These are phyloP conservation scores for Eucalyptus paniculata DNA, from an alignment of 345 rosid species.

Conservation along the genomic window DNA sequence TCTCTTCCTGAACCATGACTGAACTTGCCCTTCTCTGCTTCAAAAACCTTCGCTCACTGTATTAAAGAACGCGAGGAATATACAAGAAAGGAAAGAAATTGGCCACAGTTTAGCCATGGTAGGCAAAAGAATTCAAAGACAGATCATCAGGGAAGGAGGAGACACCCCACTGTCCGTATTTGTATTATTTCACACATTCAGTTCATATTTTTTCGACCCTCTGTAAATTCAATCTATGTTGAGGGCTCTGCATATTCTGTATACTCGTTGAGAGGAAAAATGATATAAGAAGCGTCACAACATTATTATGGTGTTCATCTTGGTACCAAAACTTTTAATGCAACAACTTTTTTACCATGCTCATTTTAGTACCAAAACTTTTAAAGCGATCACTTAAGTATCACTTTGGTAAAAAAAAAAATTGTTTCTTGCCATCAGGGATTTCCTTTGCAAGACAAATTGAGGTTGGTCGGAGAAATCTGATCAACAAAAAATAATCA, in stretches of 20 bases:
- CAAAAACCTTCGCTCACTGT: not conserved
- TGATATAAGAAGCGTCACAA: not conserved
- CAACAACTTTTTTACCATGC: too few species aligned
- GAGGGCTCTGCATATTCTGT: not conserved
- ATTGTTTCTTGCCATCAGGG: not conserved
- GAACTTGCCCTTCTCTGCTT: not conserved
- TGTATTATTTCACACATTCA: not conserved
- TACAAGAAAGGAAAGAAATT: not conserved
- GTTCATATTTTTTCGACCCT: not conserved
- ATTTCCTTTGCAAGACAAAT: too few species aligned
- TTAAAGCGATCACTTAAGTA: too few species aligned
- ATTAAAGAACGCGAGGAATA: not conserved
- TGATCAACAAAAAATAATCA: not conserved
- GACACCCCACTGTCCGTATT: not conserved
- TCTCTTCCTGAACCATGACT: not conserved
- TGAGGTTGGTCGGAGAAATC: not conserved
- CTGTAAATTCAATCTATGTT: not conserved
- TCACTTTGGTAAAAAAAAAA: not conserved
- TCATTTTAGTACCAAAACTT: too few species aligned
- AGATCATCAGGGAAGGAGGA: not conserved
- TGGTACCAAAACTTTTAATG: too few species aligned
- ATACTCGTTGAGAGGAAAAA: not conserved
- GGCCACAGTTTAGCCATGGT: not conserved
- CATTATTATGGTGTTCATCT: not conserved
- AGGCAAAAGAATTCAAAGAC: not conserved